A percentile compares a stretch with the other conserved stretches of the same genome.
These are phyloP conservation scores for Lactifluus subvellereus DNA, from an alignment of 768 basidiomycete genomes.

Conservation along the genomic window DNA sequence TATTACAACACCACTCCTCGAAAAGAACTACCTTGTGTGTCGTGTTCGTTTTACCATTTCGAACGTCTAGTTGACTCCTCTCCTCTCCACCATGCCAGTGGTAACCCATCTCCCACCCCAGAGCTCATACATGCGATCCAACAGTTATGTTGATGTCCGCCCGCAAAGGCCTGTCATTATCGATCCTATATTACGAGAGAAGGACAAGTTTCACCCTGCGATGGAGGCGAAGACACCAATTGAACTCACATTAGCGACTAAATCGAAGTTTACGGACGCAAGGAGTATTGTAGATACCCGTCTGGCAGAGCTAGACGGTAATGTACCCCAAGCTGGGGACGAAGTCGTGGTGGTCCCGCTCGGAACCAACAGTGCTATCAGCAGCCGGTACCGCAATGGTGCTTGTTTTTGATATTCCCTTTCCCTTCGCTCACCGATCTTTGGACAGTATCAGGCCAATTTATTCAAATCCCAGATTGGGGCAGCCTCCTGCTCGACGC, in stretches of 20 bases:
- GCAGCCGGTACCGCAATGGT: constrained; percentile 88
- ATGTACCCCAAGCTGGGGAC: constrained; percentile 39
- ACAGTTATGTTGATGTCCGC: constrained; percentile 18
- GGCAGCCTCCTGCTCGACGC: constrained; percentile 81
- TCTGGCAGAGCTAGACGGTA: constrained; percentile 2
- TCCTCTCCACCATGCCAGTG: not conserved
- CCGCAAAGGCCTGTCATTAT: constrained; percentile 31
- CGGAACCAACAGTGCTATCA: constrained; percentile 85
- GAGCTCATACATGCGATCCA: constrained; percentile 13
- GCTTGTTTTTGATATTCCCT: constrained; percentile 19
- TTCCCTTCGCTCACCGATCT: not conserved
- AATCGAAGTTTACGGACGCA: constrained; percentile 38
- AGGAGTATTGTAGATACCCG: constrained; percentile 30
- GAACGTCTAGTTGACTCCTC: not conserved
- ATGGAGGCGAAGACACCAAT: not conserved
- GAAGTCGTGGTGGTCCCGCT: constrained; percentile 69
- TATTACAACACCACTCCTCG: constrained; percentile 42
- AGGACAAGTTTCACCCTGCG: constrained; percentile 22
- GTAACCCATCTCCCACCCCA: constrained; percentile 23
- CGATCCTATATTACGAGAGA: constrained; percentile 29
- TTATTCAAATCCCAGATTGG: constrained; percentile 65
- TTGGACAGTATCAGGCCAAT: constrained; percentile 62
- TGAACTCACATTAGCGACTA: constrained; percentile 33
- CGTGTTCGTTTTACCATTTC: not conserved
- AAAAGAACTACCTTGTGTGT: constrained; percentile 35